Percentiles rank a stretch among this genome's conserved stretches.
phyloP scores from a whole-genome alignment of 257 asterid genomes.

The Plantago elongata region DNA sequence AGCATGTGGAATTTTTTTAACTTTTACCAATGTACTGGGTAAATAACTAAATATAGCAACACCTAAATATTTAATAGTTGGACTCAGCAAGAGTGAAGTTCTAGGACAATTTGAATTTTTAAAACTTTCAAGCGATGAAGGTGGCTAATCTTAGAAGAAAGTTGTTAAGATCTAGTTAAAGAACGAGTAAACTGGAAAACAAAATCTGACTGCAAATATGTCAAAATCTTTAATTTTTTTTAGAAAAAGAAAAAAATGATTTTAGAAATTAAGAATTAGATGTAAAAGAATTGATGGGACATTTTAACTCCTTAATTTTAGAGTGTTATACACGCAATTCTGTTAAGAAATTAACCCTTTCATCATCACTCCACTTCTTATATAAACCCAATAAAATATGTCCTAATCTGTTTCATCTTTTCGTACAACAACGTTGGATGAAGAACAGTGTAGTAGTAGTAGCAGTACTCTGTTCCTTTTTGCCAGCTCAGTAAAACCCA shows the following conservation, averaged over 20 bases:
- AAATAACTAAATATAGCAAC: too few relatives aligned
- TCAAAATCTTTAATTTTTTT: background rate
- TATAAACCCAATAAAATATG: background rate
- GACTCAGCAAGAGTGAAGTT: background rate
- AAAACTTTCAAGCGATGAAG: background rate
- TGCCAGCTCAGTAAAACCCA: background rate
- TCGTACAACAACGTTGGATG: background rate
- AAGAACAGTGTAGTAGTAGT: background rate
- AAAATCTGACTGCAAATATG: background rate
- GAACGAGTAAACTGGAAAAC: background rate
- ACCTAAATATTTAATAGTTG: background rate
- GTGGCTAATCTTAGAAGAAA: background rate
- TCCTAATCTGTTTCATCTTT: background rate
- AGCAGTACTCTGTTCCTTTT: too few relatives aligned
- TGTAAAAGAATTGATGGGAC: slow-evolving; percentile 1
- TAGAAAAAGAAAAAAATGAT: too few relatives aligned
- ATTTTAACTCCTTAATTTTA: background rate
- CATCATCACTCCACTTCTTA: background rate
- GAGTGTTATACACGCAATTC: background rate
- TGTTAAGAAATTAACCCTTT: background rate
- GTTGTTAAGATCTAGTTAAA: background rate
- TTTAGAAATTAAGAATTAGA: too few relatives aligned
- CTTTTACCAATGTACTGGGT: too few relatives aligned
- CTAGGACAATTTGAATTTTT: too few relatives aligned
- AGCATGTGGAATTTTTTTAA: too few relatives aligned